Percentiles rank a stretch among this genome's conserved stretches.
Conservation (phyloP, 768 basidiomycete genomes). For the Xerocomellus amylosporus region DNA sequence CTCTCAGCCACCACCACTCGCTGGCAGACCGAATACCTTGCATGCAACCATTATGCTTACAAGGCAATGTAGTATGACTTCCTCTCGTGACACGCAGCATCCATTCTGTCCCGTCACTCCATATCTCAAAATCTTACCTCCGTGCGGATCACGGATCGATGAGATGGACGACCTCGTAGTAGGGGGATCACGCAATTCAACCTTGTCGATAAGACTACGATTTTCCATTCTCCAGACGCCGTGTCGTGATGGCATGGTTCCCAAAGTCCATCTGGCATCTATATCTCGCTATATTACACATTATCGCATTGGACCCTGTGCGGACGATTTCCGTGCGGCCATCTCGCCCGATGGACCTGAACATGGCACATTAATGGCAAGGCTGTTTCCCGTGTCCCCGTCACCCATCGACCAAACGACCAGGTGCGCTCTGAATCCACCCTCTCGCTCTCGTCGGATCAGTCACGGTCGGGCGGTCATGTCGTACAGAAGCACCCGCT, state of each 20-base stretch:
- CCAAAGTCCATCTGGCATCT: conserved; percentile 1
- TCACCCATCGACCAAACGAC: neutral
- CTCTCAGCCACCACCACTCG: neutral
- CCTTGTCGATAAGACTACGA: conserved; percentile 13
- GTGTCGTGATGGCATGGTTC: conserved; percentile 6
- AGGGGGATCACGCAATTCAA: conserved; percentile 14
- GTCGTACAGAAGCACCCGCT: neutral
- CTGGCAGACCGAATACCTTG: neutral
- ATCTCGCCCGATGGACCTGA: conserved; percentile 1
- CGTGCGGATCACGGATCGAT: conserved; percentile 20
- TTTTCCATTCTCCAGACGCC: conserved; percentile 9
- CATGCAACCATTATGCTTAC: neutral
- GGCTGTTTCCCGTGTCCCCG: neutral
- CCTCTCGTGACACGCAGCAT: conserved; percentile 14
- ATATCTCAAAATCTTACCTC: conserved; percentile 13
- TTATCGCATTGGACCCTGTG: conserved; percentile 22
- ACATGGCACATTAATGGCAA: neutral
- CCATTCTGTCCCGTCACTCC: conserved; percentile 15
- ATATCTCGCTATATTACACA: conserved; percentile 16
- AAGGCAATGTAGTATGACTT: conserved; percentile 12
- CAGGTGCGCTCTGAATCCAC: neutral
- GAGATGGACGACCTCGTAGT: neutral
- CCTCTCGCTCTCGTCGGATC: conserved; percentile 8
- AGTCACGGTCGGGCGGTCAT: conserved; percentile 1
- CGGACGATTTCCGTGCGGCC: conserved; percentile 21